phyloP scores from a whole-genome alignment of 495 filamentous ascomycete species.

The Lophiostoma macrostomum region DNA sequence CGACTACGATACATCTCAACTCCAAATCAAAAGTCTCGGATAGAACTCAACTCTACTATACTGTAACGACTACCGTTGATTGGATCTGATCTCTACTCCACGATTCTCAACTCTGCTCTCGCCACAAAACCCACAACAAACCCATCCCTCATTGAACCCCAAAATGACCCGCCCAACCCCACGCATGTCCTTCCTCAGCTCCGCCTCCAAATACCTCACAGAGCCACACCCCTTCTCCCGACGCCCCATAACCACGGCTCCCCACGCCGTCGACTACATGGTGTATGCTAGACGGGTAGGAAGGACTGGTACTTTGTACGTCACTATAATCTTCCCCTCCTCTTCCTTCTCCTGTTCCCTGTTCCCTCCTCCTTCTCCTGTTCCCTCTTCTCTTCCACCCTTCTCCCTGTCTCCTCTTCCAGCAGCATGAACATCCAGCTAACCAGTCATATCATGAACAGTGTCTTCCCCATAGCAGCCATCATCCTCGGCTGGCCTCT shows the following conservation, averaged over 20 bases:
- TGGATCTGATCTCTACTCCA: too few species aligned
- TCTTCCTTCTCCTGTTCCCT: neutral
- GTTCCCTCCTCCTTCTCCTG: neutral
- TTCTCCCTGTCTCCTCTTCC: neutral
- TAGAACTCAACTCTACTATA: too few species aligned
- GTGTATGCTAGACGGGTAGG: neutral
- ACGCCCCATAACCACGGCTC: constrained; percentile 1
- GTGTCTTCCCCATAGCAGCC: neutral
- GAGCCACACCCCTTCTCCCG: constrained; percentile 26
- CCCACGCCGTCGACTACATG: constrained; percentile 1
- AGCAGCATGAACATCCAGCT: neutral
- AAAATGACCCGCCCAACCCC: constrained; percentile 25
- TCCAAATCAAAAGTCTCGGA: too few species aligned
- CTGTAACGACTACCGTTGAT: too few species aligned
- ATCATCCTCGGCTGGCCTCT: constrained; percentile 7
- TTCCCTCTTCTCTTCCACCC: neutral
- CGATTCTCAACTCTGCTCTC: neutral
- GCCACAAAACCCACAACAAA: neutral
- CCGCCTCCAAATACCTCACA: constrained; percentile 21
- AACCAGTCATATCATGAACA: too few species aligned
- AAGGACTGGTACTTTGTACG: too few species aligned
- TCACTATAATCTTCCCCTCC: constrained; percentile 13
- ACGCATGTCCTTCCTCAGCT: constrained; percentile 14
- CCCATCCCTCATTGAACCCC: too few species aligned
- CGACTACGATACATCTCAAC: neutral